Evolutionary conservation across 2,329 filamentous ascomycete species (phyloP).

Genomic region (Microsporum canis): DNA sequence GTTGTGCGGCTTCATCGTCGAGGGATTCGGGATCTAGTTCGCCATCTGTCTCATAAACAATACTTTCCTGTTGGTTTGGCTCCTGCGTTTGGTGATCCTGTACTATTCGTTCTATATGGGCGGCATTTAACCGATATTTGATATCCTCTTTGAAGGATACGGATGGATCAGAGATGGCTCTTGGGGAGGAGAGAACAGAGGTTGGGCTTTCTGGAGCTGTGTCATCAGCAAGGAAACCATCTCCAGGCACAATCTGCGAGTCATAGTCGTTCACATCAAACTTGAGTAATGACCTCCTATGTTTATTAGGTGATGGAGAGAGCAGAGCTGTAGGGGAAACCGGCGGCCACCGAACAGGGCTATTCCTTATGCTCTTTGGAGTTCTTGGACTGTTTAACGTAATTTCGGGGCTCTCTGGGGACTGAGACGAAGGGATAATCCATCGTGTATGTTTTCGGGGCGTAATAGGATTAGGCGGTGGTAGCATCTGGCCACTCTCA

Average conservation of each 20-base stretch:
- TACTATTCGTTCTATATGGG: not conserved
- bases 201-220: not conserved
- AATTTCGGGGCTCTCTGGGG: conserved; percentile 32
- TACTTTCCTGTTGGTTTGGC: conserved; percentile 6
- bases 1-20: conserved; percentile 17
- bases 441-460: conserved; percentile 23
- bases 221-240: not conserved
- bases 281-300: not conserved
- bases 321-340: not conserved
- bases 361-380: not conserved
- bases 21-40: conserved; percentile 28
- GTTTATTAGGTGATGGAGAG: not conserved
- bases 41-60: conserved; percentile 35
- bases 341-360: not conserved
- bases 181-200: conserved; percentile 2
- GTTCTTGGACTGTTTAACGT: conserved; percentile 12
- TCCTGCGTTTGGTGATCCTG: not conserved
- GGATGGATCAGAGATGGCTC: not conserved
- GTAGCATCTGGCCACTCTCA: not conserved
- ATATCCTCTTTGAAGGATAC: not conserved
- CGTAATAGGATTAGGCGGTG: conserved; percentile 17
- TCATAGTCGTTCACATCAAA: not conserved
- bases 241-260: not conserved
- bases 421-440: conserved; percentile 35
- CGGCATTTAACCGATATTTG: not conserved